A percentile compares a stretch with the other conserved stretches of the same genome.
These are phyloP conservation scores for Neoascochyta sp. DNA, from an alignment of 2,329 filamentous ascomycete genomes.

Conservation along the genomic window DNA sequence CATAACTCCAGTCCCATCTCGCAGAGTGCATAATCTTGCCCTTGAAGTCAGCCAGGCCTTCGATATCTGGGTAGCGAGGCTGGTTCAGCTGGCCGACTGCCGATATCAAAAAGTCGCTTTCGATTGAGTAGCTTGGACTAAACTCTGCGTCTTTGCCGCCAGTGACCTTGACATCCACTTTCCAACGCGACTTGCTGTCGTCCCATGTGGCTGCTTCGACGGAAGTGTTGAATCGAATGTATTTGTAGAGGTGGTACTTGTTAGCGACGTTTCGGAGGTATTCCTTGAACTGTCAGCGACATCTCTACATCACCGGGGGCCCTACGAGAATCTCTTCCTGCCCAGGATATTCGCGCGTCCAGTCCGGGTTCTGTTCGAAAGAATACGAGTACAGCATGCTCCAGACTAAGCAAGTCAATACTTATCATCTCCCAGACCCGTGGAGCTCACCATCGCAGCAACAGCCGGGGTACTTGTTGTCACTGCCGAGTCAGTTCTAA, in stretches of 20 bases:
- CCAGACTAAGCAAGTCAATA: constrained; percentile 49
- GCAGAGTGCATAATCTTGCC: constrained; percentile 57
- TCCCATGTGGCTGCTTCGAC: constrained; percentile 56
- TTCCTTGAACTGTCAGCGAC: constrained; percentile 22
- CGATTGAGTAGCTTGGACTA: constrained; percentile 50
- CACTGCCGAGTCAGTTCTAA: too few species aligned
- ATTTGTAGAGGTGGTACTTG: constrained; percentile 53
- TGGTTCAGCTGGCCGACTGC: constrained; percentile 58
- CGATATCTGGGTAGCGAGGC: constrained; percentile 50
- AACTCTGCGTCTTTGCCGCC: constrained; percentile 56
- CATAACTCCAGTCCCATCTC: constrained; percentile 59
- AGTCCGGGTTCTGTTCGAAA: constrained; percentile 58
- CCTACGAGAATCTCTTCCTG: constrained; percentile 57
- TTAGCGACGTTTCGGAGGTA: constrained; percentile 54
- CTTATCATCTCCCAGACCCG: too few species aligned
- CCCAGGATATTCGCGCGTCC: constrained; percentile 56
- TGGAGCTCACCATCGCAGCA: constrained; percentile 49
- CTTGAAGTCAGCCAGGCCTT: constrained; percentile 47
- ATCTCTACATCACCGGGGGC: neutral
- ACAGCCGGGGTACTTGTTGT: constrained; percentile 57
- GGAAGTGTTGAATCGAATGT: constrained; percentile 56
- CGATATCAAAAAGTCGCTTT: constrained; percentile 55
- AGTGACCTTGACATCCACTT: constrained; percentile 46
- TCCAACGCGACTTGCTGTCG: constrained; percentile 51
- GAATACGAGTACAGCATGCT: constrained; percentile 57